A percentile compares a stretch with the other conserved stretches of the same genome.
These are phyloP conservation scores for Fomes fomentarius DNA, from an alignment of 1,284 basidiomycete genomes.

Conservation along the genomic window DNA sequence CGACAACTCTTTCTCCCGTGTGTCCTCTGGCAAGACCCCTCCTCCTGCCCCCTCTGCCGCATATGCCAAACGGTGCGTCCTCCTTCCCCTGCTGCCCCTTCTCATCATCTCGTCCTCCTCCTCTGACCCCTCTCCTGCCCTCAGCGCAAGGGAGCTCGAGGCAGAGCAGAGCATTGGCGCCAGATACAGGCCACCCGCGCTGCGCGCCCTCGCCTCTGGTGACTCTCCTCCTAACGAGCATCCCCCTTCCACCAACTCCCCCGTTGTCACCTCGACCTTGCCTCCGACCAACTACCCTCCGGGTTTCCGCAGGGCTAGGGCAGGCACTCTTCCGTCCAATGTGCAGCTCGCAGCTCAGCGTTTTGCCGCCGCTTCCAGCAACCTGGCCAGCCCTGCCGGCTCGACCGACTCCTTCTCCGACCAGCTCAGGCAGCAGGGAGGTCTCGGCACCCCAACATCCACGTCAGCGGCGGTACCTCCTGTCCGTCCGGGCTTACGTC, in stretches of 20 bases:
- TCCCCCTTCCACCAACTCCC: conserved; percentile 52
- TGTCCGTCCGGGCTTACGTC: conserved; percentile 74
- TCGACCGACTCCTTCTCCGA: conserved; percentile 71
- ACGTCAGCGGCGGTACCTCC: conserved; percentile 45
- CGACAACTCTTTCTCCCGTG: conserved; percentile 80
- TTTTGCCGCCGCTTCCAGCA: conserved; percentile 70
- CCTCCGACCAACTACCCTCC: conserved; percentile 75
- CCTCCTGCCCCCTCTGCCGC: conserved; percentile 89
- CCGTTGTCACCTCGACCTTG: conserved; percentile 58
- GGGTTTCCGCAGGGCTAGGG: conserved; percentile 85
- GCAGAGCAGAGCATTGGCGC: conserved; percentile 67
- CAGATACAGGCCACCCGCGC: conserved; percentile 80
- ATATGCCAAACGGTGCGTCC: conserved; percentile 77
- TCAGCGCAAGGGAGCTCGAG: conserved; percentile 80
- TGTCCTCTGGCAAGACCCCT: conserved; percentile 83
- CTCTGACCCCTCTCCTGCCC: conserved; percentile 12
- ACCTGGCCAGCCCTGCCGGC: conserved; percentile 52
- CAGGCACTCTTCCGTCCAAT: conserved; percentile 86
- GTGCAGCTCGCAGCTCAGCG: conserved; percentile 85
- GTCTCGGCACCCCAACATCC: conserved; percentile 40
- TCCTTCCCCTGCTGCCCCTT: neutral
- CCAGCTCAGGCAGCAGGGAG: conserved; percentile 51
- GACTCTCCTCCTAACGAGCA: conserved; percentile 74
- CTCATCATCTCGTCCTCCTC: neutral
- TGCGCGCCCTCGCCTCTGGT: conserved; percentile 70